Conservation (phyloP, 2,329 filamentous ascomycete species). For the Juglanconis oblonga region DNA sequence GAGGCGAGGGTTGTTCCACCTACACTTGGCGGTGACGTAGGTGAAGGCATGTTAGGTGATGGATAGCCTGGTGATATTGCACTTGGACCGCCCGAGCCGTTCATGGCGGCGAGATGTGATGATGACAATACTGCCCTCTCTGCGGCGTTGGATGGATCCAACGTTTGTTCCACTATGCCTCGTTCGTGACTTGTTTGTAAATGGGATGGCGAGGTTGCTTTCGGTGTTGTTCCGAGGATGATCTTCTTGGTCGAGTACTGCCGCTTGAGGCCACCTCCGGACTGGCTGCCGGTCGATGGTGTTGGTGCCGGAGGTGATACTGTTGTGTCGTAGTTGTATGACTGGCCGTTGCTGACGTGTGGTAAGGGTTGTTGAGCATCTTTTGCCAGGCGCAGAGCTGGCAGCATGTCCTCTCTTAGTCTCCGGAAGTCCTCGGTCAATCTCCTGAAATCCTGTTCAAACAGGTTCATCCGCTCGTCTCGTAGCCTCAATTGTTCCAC, state of each 20-base stretch:
- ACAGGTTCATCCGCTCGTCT: conserved; percentile 81
- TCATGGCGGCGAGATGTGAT: conserved; percentile 68
- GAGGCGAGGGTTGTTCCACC: conserved; percentile 54
- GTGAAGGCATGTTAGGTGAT: conserved; percentile 67
- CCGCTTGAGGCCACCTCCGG: conserved; percentile 59
- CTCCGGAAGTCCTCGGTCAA: conserved; percentile 86
- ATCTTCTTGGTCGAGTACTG: conserved; percentile 76
- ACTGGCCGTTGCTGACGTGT: conserved; percentile 38
- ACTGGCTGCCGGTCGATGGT: conserved; percentile 47
- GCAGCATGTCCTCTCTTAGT: conserved; percentile 85
- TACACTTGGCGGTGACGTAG: conserved; percentile 62
- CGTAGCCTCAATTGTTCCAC: conserved; percentile 86
- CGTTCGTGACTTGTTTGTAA: conserved; percentile 67
- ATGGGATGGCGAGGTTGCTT: conserved; percentile 72
- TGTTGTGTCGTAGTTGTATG: conserved; percentile 51
- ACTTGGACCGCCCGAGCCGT: conserved; percentile 53
- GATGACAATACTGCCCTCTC: conserved; percentile 65
- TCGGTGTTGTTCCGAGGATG: conserved; percentile 68
- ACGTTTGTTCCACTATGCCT: conserved; percentile 58
- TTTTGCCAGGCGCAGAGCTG: conserved; percentile 85
- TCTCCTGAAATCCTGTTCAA: conserved; percentile 79
- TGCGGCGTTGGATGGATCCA: conserved; percentile 68
- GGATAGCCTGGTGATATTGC: conserved; percentile 53
- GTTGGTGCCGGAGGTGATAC: conserved; percentile 57
- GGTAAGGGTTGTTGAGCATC: conserved; percentile 88